Evolutionary conservation across 257 asterid genomes (phyloP).

Genomic region (Euphrasia confusa): DNA sequence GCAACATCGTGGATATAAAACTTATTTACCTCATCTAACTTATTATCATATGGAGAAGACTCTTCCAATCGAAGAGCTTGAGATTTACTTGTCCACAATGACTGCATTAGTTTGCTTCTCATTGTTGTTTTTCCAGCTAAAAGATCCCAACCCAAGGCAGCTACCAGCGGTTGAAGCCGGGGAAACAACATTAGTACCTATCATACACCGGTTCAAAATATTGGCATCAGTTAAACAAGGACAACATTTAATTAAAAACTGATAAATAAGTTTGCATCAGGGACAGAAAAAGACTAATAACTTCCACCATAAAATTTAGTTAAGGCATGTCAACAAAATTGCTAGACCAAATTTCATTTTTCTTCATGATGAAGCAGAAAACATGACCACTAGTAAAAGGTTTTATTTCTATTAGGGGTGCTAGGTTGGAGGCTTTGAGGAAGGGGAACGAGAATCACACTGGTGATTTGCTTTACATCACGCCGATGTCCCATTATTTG

Average conservation of each 20-base stretch:
- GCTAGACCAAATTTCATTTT: conserved; percentile 10
- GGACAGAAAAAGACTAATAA: conserved; percentile 17
- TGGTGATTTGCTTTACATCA: too few species aligned
- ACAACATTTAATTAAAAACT: conserved; percentile 12
- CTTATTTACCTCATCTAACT: conserved; percentile 62
- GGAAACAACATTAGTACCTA: conserved; percentile 85
- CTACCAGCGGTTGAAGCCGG: conserved; percentile 90
- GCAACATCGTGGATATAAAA: conserved; percentile 18
- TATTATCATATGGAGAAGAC: conserved; percentile 55
- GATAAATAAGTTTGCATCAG: conserved; percentile 19
- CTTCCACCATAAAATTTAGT: conserved; percentile 16
- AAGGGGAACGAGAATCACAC: too few species aligned
- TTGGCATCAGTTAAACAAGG: conserved; percentile 18
- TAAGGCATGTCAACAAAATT: conserved; percentile 18
- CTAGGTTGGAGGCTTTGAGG: too few species aligned
- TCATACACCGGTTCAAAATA: conserved; percentile 21
- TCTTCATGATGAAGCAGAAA: conserved; percentile 20
- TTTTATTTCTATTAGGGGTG: not conserved
- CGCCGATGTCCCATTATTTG: too few species aligned
- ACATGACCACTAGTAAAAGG: conserved; percentile 20
- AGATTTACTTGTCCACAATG: conserved; percentile 90
- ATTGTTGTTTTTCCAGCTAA: conserved; percentile 75
- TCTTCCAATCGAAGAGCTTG: conserved; percentile 81
- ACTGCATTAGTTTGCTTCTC: conserved; percentile 82
- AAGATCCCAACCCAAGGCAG: conserved; percentile 98